Evolutionary conservation across 73 alveolate species (phyloP), one percentile per base, ranked within the genome.

Genomic region (Tetrahymena borealis): DNA sequence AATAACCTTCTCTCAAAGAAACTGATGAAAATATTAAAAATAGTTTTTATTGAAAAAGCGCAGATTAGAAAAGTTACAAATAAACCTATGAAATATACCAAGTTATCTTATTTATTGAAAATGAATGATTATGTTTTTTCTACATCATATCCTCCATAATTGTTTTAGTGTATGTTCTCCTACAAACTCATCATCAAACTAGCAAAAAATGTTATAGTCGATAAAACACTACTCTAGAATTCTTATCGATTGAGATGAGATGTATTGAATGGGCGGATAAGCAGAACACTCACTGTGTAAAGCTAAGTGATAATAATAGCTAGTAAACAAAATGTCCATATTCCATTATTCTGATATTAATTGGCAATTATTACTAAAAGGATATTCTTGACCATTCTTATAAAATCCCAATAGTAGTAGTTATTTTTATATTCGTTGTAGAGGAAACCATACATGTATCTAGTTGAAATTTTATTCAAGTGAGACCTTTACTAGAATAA

Each of bases 391-490:
- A 35, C 39, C 42, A 90, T 24, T n/a, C 95, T 92, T 2, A 93
- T 78, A 15, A 93, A 36, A 79, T 96, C 98, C 98, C 98, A 96
- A 92, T 94, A 96, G 91, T 90, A 96, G 60, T 28, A 93, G 32
- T 91, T 93, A 39, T 90, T 92, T 60, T 95, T 95, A 90, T 96
- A 96, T 31, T 97, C 98, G 37, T 39, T 91, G 60, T 92, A 96
- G 13, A 96, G 93, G 90, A 96, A 96, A 11, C 98, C 98, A 60
- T 90, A 96, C 40, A 93, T 96, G 78, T 93, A 94, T 90, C 95
- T 91, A 7, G 90, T 39, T 32, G 90, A 93, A 10, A 94, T 38
- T 6, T 41, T 40, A 16, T 91, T 40, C 20, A 96, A 90, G 20
- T 91, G 43, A 60, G 85, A 60, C 10, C 85, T 60, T 20, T 60